Conservation (phyloP, 352 stramenopile species). For the Globisporangium apiculatum region DNA sequence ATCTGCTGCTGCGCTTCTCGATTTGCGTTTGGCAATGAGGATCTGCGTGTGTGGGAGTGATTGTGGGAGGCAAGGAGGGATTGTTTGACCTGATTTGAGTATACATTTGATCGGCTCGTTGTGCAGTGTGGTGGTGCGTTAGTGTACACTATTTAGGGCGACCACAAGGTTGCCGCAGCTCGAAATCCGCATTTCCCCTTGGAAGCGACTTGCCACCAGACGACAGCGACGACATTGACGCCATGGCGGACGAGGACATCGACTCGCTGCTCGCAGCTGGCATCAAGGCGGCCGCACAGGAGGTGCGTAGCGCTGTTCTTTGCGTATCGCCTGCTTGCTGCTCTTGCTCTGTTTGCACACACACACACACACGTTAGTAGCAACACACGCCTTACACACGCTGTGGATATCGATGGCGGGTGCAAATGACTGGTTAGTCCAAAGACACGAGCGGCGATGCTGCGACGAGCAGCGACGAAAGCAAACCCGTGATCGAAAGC, state of each 20-base stretch:
- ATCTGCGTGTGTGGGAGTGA: neutral
- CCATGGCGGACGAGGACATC: slow-evolving; percentile 73
- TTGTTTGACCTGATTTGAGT: neutral
- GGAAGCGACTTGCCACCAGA: neutral
- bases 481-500: neutral
- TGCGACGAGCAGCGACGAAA: neutral
- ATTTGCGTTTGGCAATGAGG: too few species aligned
- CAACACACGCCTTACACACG: too few species aligned
- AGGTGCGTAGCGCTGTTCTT: slow-evolving; percentile 20
- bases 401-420: too few species aligned
- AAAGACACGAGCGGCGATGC: neutral
- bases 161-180: neutral
- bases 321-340: neutral
- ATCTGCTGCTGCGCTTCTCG: neutral
- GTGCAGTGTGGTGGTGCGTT: too few species aligned
- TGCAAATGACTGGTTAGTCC: neutral
- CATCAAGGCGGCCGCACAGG: slow-evolving; percentile 37
- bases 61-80: neutral
- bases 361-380: neutral
- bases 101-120: neutral
- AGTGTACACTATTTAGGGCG: too few species aligned
- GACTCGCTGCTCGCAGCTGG: slow-evolving; percentile 75
- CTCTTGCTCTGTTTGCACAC: neutral
- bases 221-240: too few species aligned
- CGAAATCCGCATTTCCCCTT: neutral